A percentile compares a stretch with the other conserved stretches of the same genome.
Evolutionary conservation across 2,329 filamentous ascomycete genomes (phyloP).

Genomic region (Tolypocladium amazonense): DNA sequence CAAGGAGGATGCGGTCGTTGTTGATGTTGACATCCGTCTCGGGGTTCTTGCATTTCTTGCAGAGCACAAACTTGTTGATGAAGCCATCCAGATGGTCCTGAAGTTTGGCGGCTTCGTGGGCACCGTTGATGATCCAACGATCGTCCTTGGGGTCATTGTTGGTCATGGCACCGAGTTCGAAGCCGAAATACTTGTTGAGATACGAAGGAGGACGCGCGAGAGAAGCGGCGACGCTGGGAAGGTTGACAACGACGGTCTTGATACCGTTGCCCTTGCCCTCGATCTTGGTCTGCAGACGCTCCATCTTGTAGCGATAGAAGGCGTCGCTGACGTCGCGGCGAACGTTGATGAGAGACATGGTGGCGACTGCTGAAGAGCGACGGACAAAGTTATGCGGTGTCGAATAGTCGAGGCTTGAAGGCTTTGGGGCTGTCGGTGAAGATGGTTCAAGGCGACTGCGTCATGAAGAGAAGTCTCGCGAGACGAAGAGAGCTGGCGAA

Average conservation of each 20-base stretch:
- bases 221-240: conserved; percentile 85
- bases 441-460: conserved; percentile 15
- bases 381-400: neutral
- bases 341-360: conserved; percentile 96
- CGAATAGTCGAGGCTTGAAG: conserved; percentile 1
- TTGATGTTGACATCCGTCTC: conserved; percentile 96
- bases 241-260: conserved; percentile 95
- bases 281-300: conserved; percentile 95
- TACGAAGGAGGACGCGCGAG: conserved; percentile 87
- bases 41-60: conserved; percentile 99
- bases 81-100: conserved; percentile 98
- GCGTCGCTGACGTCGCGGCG: conserved; percentile 95
- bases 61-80: conserved; percentile 97
- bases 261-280: conserved; percentile 99
- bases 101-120: conserved; percentile 87
- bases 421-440: conserved; percentile 7
- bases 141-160: conserved; percentile 96
- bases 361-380: conserved; percentile 34
- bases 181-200: conserved; percentile 99
- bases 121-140: conserved; percentile 99
- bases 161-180: conserved; percentile 96
- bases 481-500: neutral
- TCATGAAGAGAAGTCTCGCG: conserved; percentile 23
- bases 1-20: conserved; percentile 80
- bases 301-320: conserved; percentile 99